Base-by-base conservation (phyloP, 352 stramenopile genomes). In the Globisporangium mamillatum region DNA sequence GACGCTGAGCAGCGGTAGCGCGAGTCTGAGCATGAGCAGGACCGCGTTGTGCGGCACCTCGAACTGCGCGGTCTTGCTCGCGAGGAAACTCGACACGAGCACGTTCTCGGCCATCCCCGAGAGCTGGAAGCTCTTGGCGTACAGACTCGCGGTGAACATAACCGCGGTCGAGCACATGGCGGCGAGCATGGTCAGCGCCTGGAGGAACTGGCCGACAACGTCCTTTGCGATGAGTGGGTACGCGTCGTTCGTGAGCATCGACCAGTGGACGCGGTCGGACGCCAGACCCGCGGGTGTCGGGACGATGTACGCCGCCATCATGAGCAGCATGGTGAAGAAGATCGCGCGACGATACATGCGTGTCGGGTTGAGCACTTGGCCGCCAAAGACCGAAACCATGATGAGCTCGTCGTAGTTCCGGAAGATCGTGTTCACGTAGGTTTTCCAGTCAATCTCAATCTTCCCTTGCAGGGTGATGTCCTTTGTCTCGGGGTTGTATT, bases 371-470 rank as follows among this genome's bases (percentile, higher is more conserved):
- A 87, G 70, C 12, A 98, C 89, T 62, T 99, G 92, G 2, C 84
- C 92, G 5, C 90, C 93, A 69, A 98, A 98, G 7, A 88, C 86
- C 0, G 91, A 96, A 1, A 89, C 89, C 63, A 83, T 90, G 70
- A 98, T 90, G 71, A 98, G 98, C 32, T 90, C 94, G 70, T 98
- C 98, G 54, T 97, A 92, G 76, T 97, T 98, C 93, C 95, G 98
- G 78, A 98, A 98, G 38, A 99, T 75, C 32, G 95, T 97, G 75
- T 98, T 98, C 8, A 98, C 60, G 32, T 94, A 87, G 1, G 82
- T 83, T 14, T 75, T 60, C 92, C 92, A 98, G 4, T 97, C 59
- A 63, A 91, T 89, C 0, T 65, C 72, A 24, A 88, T 62, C 0
- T 67, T 14, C 32, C n/a, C 3, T 57, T 22, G 8, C 5, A 95